Percentiles rank a stretch among this genome's conserved stretches.
Conservation (phyloP, 2,329 filamentous ascomycete species). For the Fusarium algeriense region DNA sequence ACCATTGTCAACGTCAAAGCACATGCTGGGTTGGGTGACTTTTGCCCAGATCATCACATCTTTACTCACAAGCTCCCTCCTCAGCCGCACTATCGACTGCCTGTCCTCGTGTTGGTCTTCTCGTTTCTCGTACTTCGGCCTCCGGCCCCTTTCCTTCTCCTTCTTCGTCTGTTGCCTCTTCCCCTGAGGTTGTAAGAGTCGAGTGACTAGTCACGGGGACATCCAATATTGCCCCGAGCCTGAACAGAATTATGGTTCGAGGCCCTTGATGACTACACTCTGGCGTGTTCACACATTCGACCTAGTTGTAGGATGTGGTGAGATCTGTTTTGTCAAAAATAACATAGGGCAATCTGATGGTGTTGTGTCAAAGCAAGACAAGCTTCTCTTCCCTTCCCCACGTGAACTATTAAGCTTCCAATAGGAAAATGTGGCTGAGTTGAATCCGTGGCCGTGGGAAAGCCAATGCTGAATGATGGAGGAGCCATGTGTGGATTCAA, state of each 20-base stretch:
- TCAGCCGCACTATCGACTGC: slow-evolving; percentile 28
- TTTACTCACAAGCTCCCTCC: slow-evolving; percentile 39
- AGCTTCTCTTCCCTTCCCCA: slow-evolving; percentile 41
- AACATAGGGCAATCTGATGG: slow-evolving; percentile 35
- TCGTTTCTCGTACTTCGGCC: slow-evolving; percentile 27
- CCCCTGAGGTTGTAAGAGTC: slow-evolving; percentile 32
- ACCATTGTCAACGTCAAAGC: slow-evolving; percentile 36
- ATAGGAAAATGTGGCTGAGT: slow-evolving; percentile 39
- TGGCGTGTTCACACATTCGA: slow-evolving; percentile 31
- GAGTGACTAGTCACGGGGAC: slow-evolving; percentile 45
- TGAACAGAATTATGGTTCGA: slow-evolving; percentile 41
- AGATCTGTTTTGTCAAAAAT: slow-evolving; percentile 34
- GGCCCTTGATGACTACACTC: slow-evolving; percentile 42
- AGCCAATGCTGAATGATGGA: slow-evolving; percentile 44
- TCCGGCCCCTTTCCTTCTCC: slow-evolving; percentile 27
- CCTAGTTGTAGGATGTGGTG: slow-evolving; percentile 33
- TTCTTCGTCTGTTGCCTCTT: slow-evolving; percentile 23
- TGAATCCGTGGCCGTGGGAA: slow-evolving; percentile 42
- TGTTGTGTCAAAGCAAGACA: slow-evolving; percentile 41
- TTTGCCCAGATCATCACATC: slow-evolving; percentile 35
- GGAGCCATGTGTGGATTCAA: slow-evolving; percentile 46
- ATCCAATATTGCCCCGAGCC: slow-evolving; percentile 41
- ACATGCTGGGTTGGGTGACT: slow-evolving; percentile 46
- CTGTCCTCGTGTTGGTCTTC: slow-evolving; percentile 10
- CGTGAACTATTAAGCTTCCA: slow-evolving; percentile 46